Conservation (phyloP, 441 rosid genomes). For the Gossypium trilobum region DNA sequence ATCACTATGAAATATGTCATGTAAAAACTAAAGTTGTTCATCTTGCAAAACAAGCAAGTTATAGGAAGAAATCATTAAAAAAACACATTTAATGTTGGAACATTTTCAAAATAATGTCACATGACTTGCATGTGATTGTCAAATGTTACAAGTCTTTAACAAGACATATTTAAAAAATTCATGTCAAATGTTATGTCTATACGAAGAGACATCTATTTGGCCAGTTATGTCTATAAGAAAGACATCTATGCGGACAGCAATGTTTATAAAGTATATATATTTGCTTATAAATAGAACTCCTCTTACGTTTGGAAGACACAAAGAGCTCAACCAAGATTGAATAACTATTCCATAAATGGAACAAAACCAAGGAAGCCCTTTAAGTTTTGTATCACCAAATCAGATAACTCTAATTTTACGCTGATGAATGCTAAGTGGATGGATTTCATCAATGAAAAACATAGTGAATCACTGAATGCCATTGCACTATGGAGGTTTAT, state of each 20-base stretch:
- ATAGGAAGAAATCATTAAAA: too few species aligned
- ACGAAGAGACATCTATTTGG: neutral
- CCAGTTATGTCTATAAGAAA: neutral
- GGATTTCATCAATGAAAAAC: neutral
- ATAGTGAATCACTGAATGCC: neutral
- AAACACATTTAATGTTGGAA: neutral
- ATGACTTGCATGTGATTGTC: too few species aligned
- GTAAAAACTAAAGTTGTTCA: neutral
- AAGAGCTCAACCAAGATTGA: neutral
- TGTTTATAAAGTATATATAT: neutral
- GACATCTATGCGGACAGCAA: neutral
- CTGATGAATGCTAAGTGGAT: neutral
- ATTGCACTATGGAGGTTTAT: neutral
- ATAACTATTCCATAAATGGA: neutral
- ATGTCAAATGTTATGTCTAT: neutral
- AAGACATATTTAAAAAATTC: neutral
- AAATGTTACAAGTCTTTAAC: too few species aligned
- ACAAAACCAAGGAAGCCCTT: neutral
- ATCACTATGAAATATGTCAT: neutral
- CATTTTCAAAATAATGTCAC: neutral
- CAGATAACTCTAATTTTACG: neutral
- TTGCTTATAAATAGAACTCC: neutral
- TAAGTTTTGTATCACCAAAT: neutral
- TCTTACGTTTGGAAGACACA: neutral
- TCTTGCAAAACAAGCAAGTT: too few species aligned